Conservation (phyloP, 2,329 filamentous ascomycete genomes). For the Fusarium sp. region DNA sequence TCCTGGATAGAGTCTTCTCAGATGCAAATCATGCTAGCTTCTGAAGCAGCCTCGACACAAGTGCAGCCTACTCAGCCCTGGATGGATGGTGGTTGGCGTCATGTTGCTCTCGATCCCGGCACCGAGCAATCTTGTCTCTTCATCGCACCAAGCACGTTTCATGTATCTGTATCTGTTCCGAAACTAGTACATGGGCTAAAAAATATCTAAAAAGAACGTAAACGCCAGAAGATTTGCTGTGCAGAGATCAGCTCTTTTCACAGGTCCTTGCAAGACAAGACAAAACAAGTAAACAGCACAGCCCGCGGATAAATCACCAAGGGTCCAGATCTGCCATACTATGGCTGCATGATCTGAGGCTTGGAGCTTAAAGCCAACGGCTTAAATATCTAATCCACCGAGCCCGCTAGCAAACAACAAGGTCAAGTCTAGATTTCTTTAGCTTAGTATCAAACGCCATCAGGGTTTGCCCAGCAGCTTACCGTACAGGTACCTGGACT, state of each 20-base stretch:
- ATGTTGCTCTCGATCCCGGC: not conserved
- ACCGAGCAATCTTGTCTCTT: not conserved
- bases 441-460: not conserved
- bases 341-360: not conserved
- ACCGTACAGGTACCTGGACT: not conserved
- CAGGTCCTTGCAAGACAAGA: not conserved
- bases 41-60: not conserved
- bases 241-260: not conserved
- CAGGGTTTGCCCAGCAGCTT: not conserved
- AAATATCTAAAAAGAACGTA: not conserved
- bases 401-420: too few species aligned
- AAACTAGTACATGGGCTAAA: conserved; percentile 12
- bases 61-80: not conserved
- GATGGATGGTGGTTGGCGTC: not conserved
- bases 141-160: conserved; percentile 11
- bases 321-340: not conserved
- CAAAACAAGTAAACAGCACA: too few species aligned
- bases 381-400: too few species aligned
- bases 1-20: too few species aligned
- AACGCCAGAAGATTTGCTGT: too few species aligned
- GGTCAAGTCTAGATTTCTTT: not conserved
- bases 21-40: not conserved
- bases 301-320: not conserved
- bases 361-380: conserved; percentile 1
- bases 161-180: not conserved